These are phyloP conservation scores for Cordyceps fumosorosea DNA, from an alignment of 2,329 filamentous ascomycete species.

Conservation along the genomic window DNA sequence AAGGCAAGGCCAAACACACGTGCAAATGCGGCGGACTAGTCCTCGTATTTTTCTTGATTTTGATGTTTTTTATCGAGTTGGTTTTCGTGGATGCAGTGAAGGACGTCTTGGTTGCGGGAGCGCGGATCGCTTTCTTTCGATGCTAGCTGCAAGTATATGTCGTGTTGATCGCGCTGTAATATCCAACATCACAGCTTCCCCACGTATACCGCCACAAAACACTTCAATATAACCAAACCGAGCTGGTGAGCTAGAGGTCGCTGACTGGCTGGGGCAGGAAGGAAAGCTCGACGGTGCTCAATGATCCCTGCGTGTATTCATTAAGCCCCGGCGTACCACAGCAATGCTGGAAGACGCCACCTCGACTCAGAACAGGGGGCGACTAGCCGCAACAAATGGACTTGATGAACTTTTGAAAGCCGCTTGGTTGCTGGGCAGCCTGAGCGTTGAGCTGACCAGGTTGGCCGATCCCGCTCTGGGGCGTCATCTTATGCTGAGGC, in stretches of 20 bases:
- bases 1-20: background rate
- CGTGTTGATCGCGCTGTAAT: background rate
- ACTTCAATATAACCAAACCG: background rate
- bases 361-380: conserved; percentile 19
- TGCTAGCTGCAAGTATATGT: background rate
- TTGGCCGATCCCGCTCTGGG: conserved; percentile 49
- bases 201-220: background rate
- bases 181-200: background rate
- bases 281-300: conserved; percentile 6
- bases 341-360: conserved; percentile 25
- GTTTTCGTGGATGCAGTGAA: background rate
- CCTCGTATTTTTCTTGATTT: background rate
- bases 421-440: conserved; percentile 65
- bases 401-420: conserved; percentile 90
- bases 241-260: background rate
- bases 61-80: background rate
- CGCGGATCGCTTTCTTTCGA: background rate
- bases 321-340: conserved; percentile 17
- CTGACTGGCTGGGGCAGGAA: background rate
- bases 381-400: conserved; percentile 78
- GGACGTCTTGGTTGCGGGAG: background rate
- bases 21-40: background rate
- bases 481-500: conserved; percentile 53
- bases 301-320: conserved; percentile 11
- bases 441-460: conserved; percentile 49